Evolutionary conservation across 2,329 filamentous ascomycete species (phyloP).

Genomic region (Penicillium sp.): DNA sequence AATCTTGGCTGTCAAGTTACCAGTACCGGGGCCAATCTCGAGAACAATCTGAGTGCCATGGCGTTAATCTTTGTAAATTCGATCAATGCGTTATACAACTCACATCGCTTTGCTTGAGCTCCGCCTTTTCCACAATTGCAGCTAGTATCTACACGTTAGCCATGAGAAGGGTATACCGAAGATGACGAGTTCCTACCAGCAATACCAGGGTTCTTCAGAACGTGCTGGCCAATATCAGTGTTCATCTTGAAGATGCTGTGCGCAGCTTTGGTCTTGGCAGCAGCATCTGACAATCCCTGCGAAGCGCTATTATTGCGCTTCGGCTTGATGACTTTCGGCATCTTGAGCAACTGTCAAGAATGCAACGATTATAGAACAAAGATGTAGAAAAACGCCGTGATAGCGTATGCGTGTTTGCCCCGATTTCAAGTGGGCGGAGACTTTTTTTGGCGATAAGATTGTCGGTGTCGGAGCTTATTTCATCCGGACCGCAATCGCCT

Average conservation of each 20-base stretch:
- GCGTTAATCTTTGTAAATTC: slow-evolving; percentile 1
- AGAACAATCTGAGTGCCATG: slow-evolving; percentile 62
- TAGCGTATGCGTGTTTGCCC: not conserved
- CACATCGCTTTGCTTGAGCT: slow-evolving; percentile 79
- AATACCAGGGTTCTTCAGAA: slow-evolving; percentile 87
- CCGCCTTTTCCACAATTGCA: slow-evolving; percentile 74
- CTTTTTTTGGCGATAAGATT: slow-evolving; percentile 32
- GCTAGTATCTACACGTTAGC: not conserved
- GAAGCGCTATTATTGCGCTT: slow-evolving; percentile 52
- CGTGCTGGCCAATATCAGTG: slow-evolving; percentile 82
- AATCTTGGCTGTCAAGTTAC: slow-evolving; percentile 85
- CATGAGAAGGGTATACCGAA: too few relatives aligned
- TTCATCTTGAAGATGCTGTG: slow-evolving; percentile 98
- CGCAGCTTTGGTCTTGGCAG: slow-evolving; percentile 49
- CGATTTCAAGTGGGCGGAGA: slow-evolving; percentile 22
- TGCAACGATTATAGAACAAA: slow-evolving; percentile 2
- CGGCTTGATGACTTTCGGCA: slow-evolving; percentile 53
- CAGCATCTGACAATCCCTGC: slow-evolving; percentile 38
- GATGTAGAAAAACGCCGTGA: not conserved
- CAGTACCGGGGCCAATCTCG: slow-evolving; percentile 86
- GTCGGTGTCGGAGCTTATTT: slow-evolving; percentile 22
- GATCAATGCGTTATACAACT: slow-evolving; percentile 14
- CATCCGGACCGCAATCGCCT: slow-evolving; percentile 11
- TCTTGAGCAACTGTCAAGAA: slow-evolving; percentile 26
- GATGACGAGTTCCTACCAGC: slow-evolving; percentile 52